phyloP scores from a whole-genome alignment of 352 stramenopile genomes.

The Pythium periplocum region DNA sequence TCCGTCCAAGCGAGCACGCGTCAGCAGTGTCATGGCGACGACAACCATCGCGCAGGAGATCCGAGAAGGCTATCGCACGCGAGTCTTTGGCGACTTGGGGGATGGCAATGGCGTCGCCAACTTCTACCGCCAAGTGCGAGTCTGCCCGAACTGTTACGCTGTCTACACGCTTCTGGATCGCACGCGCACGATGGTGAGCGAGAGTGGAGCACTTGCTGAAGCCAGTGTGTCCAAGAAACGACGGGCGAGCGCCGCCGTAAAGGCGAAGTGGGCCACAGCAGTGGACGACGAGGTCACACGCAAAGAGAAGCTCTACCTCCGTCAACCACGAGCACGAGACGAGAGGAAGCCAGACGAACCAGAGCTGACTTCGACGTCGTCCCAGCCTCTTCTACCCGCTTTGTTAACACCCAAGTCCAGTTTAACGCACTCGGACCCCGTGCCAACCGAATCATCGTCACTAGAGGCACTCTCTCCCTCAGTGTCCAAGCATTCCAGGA shows the following conservation, averaged over 20 bases:
- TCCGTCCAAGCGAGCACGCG: slow-evolving; percentile 3
- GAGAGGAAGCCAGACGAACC: neutral
- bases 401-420: neutral
- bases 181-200: slow-evolving; percentile 32
- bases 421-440: neutral
- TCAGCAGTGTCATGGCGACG: slow-evolving; percentile 31
- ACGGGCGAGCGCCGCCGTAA: slow-evolving; percentile 12
- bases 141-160: slow-evolving; percentile 82
- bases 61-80: slow-evolving; percentile 39
- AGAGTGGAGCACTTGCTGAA: slow-evolving; percentile 10
- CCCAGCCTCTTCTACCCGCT: neutral
- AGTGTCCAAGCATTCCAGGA: no score
- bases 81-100: slow-evolving; percentile 41
- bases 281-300: slow-evolving; percentile 33
- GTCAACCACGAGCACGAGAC: neutral
- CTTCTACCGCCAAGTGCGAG: slow-evolving; percentile 79
- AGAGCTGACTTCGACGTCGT: neutral
- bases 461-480: no score
- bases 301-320: slow-evolving; percentile 53
- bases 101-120: slow-evolving; percentile 47
- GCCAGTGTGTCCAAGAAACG: slow-evolving; percentile 1
- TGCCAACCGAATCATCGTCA: neutral
- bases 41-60: slow-evolving; percentile 48
- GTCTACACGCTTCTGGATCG: slow-evolving; percentile 85
- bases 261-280: slow-evolving; percentile 39